Evolutionary conservation across 2,329 filamentous ascomycete genomes (phyloP).

Genomic region (Calonectria pteridis): DNA sequence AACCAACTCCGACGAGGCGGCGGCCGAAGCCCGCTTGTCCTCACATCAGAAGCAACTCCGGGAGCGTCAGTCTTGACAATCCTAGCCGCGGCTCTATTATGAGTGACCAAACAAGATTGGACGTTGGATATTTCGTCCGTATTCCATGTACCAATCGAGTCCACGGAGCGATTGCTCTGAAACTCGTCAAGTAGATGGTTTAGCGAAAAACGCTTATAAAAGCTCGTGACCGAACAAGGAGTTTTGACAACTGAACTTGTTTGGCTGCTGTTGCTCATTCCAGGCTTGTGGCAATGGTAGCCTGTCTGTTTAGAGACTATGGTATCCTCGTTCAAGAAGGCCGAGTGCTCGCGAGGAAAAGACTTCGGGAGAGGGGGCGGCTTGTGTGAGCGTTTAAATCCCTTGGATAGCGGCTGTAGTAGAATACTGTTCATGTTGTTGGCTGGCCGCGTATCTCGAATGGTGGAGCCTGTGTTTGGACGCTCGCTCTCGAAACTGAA

Average conservation of each 20-base stretch:
- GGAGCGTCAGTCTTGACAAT: background rate
- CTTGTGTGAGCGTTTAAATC: background rate
- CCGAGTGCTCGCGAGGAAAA: background rate
- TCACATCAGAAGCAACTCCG: background rate
- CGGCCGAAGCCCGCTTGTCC: background rate
- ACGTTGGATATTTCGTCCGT: background rate
- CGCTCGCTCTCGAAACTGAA: background rate
- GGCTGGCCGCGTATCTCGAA: background rate
- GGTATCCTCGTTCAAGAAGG: background rate
- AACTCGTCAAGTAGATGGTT: background rate
- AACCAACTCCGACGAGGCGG: background rate
- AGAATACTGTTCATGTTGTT: background rate
- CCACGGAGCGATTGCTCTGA: background rate
- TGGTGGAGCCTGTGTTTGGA: background rate
- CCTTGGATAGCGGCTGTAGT: background rate
- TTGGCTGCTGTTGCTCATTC: background rate
- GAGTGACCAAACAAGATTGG: background rate
- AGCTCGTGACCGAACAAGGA: background rate
- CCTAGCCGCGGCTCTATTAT: background rate
- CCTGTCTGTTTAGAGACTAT: background rate
- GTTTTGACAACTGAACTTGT: background rate
- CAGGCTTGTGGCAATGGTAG: background rate
- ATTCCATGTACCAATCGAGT: background rate
- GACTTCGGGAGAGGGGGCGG: background rate
- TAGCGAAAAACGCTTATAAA: background rate